Percentiles rank a stretch among this genome's conserved stretches.
Conservation (phyloP, 345 rosid genomes). For the Erucastrum elatum region DNA sequence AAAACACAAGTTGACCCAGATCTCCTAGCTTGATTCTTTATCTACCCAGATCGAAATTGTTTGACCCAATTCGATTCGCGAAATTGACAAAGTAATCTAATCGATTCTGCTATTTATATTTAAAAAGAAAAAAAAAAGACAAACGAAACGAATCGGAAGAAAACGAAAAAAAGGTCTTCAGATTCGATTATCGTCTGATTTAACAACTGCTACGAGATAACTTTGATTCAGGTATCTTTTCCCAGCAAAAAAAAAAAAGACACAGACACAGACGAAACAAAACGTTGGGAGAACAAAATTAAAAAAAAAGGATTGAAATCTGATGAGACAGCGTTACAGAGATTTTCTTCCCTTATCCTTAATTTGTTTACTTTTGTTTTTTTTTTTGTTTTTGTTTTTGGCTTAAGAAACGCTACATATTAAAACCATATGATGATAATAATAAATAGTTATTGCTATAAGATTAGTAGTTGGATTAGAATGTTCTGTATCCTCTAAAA, state of each 20-base stretch:
- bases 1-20: too few relatives aligned
- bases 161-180: background rate
- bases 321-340: background rate
- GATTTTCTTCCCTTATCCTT: background rate
- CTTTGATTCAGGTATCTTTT: background rate
- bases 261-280: background rate
- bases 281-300: background rate
- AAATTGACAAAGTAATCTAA: background rate
- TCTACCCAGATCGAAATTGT: too few relatives aligned
- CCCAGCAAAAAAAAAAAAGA: background rate
- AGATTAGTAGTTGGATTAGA: background rate
- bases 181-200: background rate
- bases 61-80: background rate
- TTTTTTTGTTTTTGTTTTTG: background rate
- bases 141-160: background rate
- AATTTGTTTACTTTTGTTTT: background rate
- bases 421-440: background rate
- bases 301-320: background rate
- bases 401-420: background rate
- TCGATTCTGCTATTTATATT: background rate
- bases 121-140: too few relatives aligned
- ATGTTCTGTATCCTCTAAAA: background rate
- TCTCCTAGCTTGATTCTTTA: too few relatives aligned
- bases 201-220: background rate
- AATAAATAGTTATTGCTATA: background rate